Evolutionary conservation across 495 filamentous ascomycete genomes (phyloP), one percentile per base, ranked within the genome.

Genomic region (Aspergillus indologenus): DNA sequence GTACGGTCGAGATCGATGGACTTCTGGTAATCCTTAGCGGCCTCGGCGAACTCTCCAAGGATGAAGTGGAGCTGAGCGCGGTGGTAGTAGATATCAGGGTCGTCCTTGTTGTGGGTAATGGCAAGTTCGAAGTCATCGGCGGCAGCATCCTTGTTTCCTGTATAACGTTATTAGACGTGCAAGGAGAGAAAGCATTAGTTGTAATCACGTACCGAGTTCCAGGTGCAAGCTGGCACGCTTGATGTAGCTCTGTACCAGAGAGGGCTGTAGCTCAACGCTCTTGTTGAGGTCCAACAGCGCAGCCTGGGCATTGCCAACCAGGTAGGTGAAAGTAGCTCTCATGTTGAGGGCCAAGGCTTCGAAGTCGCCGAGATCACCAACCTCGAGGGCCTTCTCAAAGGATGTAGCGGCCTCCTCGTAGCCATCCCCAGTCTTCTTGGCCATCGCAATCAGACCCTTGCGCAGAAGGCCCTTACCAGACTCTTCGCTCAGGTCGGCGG

Each of bases 21-120:
- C 77, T 96, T 96, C 70, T 99, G 94, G 76, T 99, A 99, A 74
- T 99, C 94, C 77, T 94, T 96, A 21, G 93, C 92, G 14, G 94
- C 94, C 52, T 95, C 90, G 50, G 86, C 84, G 65, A 96, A 96
- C 73, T 98, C 92, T 20, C 87, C 84, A 53, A 96, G 87, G 71
- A 99, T 97, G 79, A 99, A 99, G 80, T 97, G 92, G 18, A 98
- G 86, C 76, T 99, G 94, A 20, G 94, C 94, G 61, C 94, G 92
- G 79, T 99, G 95, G 75, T 99, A 99, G 83, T 92, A 99, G 71
- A 99, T 96, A 67, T 99, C 94, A 9, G 94, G 92, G 69, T 99
- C 94, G 40, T 89, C 83, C 57, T 85, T 80, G 75, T 97, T 93
- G 69, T 96, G 89, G 53, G 79, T 81, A 69, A 94, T 86, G 18